Percentiles rank a stretch among this genome's conserved stretches.
phyloP scores from a whole-genome alignment of 345 rosid genomes.

The Gossypium mustelinum region DNA sequence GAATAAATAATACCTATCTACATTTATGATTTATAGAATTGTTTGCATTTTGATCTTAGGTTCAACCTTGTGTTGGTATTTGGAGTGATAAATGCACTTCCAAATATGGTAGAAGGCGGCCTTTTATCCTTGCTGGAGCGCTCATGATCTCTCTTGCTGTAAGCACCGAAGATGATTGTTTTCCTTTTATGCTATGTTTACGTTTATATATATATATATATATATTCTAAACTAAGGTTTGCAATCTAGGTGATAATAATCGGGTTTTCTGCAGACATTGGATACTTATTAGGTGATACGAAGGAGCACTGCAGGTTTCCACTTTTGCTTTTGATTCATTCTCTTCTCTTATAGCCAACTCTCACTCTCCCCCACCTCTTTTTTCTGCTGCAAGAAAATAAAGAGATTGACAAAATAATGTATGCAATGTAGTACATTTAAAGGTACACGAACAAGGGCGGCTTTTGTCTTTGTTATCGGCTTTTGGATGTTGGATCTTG shows the following conservation, averaged over 20 bases:
- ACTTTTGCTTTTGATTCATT: conserved; percentile 23
- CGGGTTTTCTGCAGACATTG: conserved; percentile 98
- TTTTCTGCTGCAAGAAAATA: neutral
- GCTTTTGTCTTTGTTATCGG: conserved; percentile 85
- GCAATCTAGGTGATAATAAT: conserved; percentile 87
- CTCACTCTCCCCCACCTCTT: neutral
- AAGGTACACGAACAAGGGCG: conserved; percentile 83
- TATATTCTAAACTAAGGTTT: conserved; percentile 52
- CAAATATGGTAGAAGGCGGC: conserved; percentile 84
- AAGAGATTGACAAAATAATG: conserved; percentile 7
- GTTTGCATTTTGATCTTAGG: conserved; percentile 41
- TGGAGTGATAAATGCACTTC: conserved; percentile 98
- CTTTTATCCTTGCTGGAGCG: conserved; percentile 88
- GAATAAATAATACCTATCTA: neutral
- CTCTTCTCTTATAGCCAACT: conserved; percentile 2
- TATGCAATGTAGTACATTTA: conserved; percentile 61
- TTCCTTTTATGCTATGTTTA: conserved; percentile 13
- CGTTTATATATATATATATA: neutral
- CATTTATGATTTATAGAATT: neutral
- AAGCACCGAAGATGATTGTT: conserved; percentile 31
- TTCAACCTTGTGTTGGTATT: conserved; percentile 97
- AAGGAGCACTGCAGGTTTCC: conserved; percentile 90
- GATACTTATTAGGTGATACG: conserved; percentile 78
- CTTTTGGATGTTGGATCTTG: conserved; percentile 98
- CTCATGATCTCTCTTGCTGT: conserved; percentile 83